Conservation (phyloP, 148 eudicot genomes). For the Cornus kousa region DNA sequence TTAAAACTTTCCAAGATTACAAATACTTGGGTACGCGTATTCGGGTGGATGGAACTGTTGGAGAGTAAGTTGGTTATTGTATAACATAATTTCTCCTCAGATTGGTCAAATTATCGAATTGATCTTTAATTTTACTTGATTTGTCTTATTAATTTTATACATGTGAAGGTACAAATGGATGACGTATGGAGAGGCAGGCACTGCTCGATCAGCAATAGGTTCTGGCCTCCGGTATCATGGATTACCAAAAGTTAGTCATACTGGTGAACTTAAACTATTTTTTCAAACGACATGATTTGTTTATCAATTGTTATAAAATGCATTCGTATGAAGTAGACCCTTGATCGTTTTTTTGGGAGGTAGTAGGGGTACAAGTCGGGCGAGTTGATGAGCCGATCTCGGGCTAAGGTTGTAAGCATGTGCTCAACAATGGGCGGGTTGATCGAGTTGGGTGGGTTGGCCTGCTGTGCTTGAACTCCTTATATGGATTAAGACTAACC, state of each 20-base stretch:
- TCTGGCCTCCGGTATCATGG: constrained; percentile 78
- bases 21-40: constrained; percentile 92
- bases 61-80: constrained; percentile 68
- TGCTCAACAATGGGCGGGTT: no score
- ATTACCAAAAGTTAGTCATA: constrained; percentile 51
- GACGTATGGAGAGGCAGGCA: constrained; percentile 87
- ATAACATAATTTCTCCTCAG: neutral
- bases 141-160: constrained; percentile 3
- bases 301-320: neutral
- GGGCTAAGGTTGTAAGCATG: no score
- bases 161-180: constrained; percentile 87
- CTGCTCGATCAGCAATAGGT: constrained; percentile 81
- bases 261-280: neutral
- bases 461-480: no score
- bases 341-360: neutral
- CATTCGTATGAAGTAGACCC: neutral
- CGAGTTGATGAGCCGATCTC: no score
- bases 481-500: no score
- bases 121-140: neutral
- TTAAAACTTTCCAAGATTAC: constrained; percentile 73
- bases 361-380: no score
- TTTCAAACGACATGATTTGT: neutral
- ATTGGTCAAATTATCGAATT: neutral
- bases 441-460: no score
- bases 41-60: constrained; percentile 89